phyloP scores from a whole-genome alignment of 306 rosid genomes.

The Rubus idaeus region DNA sequence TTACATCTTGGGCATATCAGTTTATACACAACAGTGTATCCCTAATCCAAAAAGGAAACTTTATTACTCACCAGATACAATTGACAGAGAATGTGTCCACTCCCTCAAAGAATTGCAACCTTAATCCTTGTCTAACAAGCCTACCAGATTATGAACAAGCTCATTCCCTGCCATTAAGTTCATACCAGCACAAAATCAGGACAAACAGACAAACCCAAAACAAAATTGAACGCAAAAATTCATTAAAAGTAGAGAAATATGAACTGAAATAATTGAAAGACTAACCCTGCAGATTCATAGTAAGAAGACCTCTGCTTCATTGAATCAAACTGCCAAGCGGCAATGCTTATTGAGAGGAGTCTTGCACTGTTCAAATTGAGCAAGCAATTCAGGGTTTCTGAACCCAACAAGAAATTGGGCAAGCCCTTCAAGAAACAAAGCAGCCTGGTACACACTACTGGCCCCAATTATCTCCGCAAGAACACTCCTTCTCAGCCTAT shows the following conservation, averaged over 20 bases:
- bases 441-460: conserved; percentile 50
- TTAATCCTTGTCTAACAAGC: neutral
- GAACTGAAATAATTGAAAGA: neutral
- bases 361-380: conserved; percentile 35
- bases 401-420: conserved; percentile 66
- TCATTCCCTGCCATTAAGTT: neutral
- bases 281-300: neutral
- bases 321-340: conserved; percentile 7
- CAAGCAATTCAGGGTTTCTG: conserved; percentile 41
- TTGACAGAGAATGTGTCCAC: neutral
- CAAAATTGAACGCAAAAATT: neutral
- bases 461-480: conserved; percentile 54
- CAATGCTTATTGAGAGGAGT: conserved; percentile 15
- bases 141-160: neutral
- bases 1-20: neutral
- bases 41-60: neutral
- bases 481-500: conserved; percentile 61
- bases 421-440: conserved; percentile 62
- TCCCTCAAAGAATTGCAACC: neutral
- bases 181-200: neutral
- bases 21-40: neutral
- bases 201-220: neutral
- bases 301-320: too few species aligned
- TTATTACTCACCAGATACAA: neutral
- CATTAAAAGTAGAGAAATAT: neutral